phyloP scores from a whole-genome alignment of 495 filamentous ascomycete genomes.

The Penicillium argentinense region DNA sequence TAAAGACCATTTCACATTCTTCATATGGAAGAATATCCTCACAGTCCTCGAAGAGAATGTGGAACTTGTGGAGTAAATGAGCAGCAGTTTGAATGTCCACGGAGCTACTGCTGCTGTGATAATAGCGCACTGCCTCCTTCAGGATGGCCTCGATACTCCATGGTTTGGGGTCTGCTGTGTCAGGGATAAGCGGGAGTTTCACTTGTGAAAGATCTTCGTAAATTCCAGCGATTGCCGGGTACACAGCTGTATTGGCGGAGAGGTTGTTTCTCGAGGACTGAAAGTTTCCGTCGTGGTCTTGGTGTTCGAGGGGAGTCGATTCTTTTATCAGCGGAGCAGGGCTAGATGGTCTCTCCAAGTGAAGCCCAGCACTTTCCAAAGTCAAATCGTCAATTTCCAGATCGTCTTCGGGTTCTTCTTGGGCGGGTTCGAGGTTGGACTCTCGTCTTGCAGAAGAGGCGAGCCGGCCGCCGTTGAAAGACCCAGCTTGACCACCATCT shows the following conservation, averaged over 20 bases:
- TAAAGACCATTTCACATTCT: slow-evolving; percentile 53
- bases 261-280: background rate
- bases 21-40: slow-evolving; percentile 44
- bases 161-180: slow-evolving; percentile 37
- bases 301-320: slow-evolving; percentile 31
- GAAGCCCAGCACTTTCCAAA: slow-evolving; percentile 23
- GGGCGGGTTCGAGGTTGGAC: slow-evolving; percentile 26
- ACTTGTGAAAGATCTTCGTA: slow-evolving; percentile 27
- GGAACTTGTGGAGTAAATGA: slow-evolving; percentile 47
- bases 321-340: slow-evolving; percentile 40
- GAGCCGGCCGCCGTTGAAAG: slow-evolving; percentile 9
- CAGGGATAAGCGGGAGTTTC: slow-evolving; percentile 30
- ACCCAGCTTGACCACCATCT: slow-evolving; percentile 17
- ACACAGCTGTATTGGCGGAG: no score
- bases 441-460: slow-evolving; percentile 13
- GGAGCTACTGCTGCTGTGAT: slow-evolving; percentile 39
- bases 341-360: slow-evolving; percentile 45
- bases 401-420: slow-evolving; percentile 22
- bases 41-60: slow-evolving; percentile 39
- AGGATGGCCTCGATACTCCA: slow-evolving; percentile 51
- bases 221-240: slow-evolving; percentile 14
- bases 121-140: slow-evolving; percentile 43
- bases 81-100: slow-evolving; percentile 49
- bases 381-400: slow-evolving; percentile 23
- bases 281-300: slow-evolving; percentile 4